phyloP scores from a whole-genome alignment of 768 basidiomycete species.

The Tubosaeta sp. region DNA sequence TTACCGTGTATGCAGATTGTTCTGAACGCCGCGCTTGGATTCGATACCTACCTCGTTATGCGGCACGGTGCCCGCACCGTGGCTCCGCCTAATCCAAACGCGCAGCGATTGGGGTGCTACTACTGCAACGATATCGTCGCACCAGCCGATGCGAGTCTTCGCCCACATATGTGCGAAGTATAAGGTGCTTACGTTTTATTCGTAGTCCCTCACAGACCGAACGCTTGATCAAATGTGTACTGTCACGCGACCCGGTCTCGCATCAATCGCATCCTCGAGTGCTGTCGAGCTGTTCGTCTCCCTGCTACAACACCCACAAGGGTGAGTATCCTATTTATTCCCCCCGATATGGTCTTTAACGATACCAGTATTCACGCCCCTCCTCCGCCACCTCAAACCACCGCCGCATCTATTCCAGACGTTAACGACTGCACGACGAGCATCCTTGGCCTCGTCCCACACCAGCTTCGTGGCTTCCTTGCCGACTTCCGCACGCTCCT shows the following conservation, averaged over 20 bases:
- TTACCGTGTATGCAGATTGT: constrained; percentile 57
- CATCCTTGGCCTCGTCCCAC: constrained; percentile 85
- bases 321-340: constrained; percentile 42
- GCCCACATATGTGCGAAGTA: not conserved
- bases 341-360: not conserved
- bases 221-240: constrained; percentile 99
- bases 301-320: constrained; percentile 82
- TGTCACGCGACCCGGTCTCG: constrained; percentile 91
- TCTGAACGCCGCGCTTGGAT: constrained; percentile 91
- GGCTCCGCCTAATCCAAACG: constrained; percentile 19
- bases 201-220: constrained; percentile 73
- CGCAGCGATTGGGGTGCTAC: constrained; percentile 77
- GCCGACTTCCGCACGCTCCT: constrained; percentile 81
- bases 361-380: constrained; percentile 56
- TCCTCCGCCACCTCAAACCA: constrained; percentile 52
- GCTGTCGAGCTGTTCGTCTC: constrained; percentile 92
- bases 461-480: constrained; percentile 89
- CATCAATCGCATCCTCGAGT: constrained; percentile 85
- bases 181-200: not conserved
- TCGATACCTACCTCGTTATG: constrained; percentile 97
- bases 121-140: constrained; percentile 99
- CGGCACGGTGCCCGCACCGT: constrained; percentile 70
- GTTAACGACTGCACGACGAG: constrained; percentile 33
- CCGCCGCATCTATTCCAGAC: not conserved
- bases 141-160: constrained; percentile 73